phyloP scores from a whole-genome alignment of 179 eudicot species.

The Sideroxylon spinosum region DNA sequence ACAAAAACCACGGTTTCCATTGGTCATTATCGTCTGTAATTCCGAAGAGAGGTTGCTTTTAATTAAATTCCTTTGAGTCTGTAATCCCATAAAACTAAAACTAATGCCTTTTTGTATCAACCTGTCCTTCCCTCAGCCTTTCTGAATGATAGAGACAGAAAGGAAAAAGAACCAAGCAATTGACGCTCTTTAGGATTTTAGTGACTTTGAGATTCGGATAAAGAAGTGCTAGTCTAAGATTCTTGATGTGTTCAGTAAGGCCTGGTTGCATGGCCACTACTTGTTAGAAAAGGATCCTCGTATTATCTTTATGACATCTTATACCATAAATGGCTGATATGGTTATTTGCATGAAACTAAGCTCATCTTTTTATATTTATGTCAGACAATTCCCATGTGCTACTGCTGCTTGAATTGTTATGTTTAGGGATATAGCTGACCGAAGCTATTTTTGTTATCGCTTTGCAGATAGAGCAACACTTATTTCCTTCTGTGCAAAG shows the following conservation, averaged over 20 bases:
- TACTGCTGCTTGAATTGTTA: conserved; percentile 8
- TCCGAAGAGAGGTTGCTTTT: no score
- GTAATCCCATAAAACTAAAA: no score
- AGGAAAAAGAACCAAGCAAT: not conserved
- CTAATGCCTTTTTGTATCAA: no score
- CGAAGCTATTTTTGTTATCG: conserved; percentile 9
- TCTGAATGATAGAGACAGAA: not conserved
- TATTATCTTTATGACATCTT: not conserved
- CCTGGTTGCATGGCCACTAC: not conserved
- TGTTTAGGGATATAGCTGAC: conserved; percentile 5
- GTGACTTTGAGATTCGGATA: not conserved
- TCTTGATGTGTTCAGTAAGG: not conserved
- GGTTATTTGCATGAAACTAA: not conserved
- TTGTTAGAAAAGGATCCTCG: not conserved
- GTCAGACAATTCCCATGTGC: not conserved
- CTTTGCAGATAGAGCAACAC: conserved; percentile 28
- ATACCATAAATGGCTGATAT: not conserved
- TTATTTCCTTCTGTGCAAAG: conserved; percentile 24
- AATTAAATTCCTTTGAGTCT: no score
- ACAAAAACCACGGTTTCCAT: no score
- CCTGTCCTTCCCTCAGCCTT: not conserved
- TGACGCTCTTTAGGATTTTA: not conserved
- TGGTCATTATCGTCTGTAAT: no score
- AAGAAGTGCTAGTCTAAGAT: not conserved
- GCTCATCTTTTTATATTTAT: not conserved